phyloP scores from a whole-genome alignment of 1,139 yeast genomes.

The Suhomyces bribrorum region DNA sequence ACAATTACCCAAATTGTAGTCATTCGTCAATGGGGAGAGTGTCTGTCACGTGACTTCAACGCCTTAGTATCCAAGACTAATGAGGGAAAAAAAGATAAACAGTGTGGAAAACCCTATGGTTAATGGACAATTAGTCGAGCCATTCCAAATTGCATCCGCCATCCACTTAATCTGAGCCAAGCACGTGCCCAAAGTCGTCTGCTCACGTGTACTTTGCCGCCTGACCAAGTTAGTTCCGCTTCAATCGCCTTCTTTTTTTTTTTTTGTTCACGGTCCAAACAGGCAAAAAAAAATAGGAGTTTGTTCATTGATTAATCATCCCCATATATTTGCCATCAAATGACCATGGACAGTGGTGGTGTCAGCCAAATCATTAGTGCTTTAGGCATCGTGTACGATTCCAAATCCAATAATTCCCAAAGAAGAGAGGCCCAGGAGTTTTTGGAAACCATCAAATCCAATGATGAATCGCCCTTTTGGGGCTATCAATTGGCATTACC shows the following conservation, averaged over 20 bases:
- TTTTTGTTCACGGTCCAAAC: too few species aligned
- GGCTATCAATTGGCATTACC: conserved; percentile 81
- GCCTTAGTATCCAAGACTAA: conserved; percentile 9
- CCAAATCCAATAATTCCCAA: conserved; percentile 63
- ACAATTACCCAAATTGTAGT: neutral
- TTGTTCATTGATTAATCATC: neutral
- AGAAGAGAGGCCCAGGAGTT: conserved; percentile 72
- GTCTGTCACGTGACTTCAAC: conserved; percentile 10
- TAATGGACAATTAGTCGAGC: conserved; percentile 1
- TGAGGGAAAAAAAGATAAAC: conserved; percentile 14
- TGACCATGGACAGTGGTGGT: conserved; percentile 65
- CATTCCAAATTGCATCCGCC: neutral
- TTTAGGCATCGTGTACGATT: conserved; percentile 73
- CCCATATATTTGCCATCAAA: conserved; percentile 4
- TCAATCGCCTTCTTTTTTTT: neutral
- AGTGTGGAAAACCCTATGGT: conserved; percentile 8
- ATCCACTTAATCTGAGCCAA: neutral
- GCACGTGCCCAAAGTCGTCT: neutral
- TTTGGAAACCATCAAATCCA: conserved; percentile 71
- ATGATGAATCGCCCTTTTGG: conserved; percentile 88
- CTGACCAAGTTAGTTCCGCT: too few species aligned
- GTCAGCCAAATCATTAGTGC: conserved; percentile 74
- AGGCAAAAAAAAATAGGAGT: too few species aligned
- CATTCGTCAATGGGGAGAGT: too few species aligned
- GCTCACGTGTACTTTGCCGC: neutral